Conservation (phyloP, 352 stramenopile genomes). For the Plasmopara muralis region DNA sequence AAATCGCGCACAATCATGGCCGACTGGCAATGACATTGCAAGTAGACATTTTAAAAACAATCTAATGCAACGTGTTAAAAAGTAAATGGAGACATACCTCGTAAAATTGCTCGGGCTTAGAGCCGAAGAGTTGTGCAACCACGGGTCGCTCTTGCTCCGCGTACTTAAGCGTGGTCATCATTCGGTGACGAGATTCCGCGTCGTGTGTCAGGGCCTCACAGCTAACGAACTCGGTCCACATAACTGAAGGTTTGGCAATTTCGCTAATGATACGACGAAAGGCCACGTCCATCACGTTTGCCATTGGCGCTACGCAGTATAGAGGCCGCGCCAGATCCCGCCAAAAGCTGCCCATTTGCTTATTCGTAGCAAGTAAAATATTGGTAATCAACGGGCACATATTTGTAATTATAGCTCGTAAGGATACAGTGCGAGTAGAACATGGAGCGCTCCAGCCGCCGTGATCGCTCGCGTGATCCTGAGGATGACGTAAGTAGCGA, state of each 20-base stretch:
- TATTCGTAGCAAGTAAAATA: conserved; percentile 3
- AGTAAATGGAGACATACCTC: conserved; percentile 31
- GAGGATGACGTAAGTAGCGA: conserved; percentile 26
- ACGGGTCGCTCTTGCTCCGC: conserved; percentile 63
- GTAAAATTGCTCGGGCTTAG: conserved; percentile 82
- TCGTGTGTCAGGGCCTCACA: conserved; percentile 75
- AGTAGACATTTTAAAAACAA: background rate
- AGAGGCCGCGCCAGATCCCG: conserved; percentile 50
- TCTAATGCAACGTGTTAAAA: background rate
- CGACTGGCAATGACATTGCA: conserved; percentile 29
- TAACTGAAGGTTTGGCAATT: conserved; percentile 70
- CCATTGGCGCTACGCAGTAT: conserved; percentile 80
- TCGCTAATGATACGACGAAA: conserved; percentile 71
- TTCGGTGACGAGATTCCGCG: conserved; percentile 45
- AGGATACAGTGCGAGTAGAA: too few relatives aligned
- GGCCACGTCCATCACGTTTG: conserved; percentile 73
- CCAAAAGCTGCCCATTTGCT: conserved; percentile 49
- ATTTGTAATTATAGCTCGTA: too few relatives aligned
- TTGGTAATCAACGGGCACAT: too few relatives aligned
- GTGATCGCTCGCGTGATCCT: conserved; percentile 23
- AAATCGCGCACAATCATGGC: conserved; percentile 70
- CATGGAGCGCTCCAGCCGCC: conserved; percentile 57
- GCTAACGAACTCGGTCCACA: conserved; percentile 85
- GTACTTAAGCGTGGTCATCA: conserved; percentile 77
- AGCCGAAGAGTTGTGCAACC: conserved; percentile 79